Evolutionary conservation across 805 yeast species (phyloP), one percentile per base, ranked within the genome.

Genomic region (Candida incommunis): DNA sequence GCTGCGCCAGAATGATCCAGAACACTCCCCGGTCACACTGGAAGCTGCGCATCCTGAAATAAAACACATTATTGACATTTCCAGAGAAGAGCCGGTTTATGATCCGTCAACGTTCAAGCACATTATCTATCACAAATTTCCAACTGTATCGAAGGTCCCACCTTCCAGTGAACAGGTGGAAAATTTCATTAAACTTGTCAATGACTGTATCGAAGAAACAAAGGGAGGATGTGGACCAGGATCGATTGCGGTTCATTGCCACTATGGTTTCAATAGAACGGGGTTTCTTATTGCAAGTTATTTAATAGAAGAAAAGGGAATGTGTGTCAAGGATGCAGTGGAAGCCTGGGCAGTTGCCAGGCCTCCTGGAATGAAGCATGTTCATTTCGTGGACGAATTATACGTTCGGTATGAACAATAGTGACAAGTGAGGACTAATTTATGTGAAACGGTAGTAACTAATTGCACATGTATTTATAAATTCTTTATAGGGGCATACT

Each of bases 221-320:
- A 52, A 3, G 48, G 27, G 27, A 7, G 13, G 7, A 9, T 43
- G 26, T 7, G 40, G 21, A 45, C 37, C 37, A 11, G 74, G 74
- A 3, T 60, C 68, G 22, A 63, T 80, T 4, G 85, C 73, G 0
- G 81, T 82, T 4, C 92, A 82, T 59, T 82, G 92, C 56, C 92
- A 82, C 58, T 82, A 82, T 56, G 92, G 90, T 3, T 83, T 81
- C 61, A 82, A 82, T 58, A 65, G 90, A 46, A 82, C 90, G 0
- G 90, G 92, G 2, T 82, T 75, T 53, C 66, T 82, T 43, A 74
- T 82, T 18, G 78, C 84, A 55, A 74, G 82, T 54, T 82, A 77
- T 56, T 63, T 82, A 54, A 69, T 82, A 22, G 85, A 80, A 54
- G 64, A 63, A 43, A 58, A 74, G 25, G 76, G 76, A 0, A 74